Evolutionary conservation across 2,329 filamentous ascomycete species (phyloP).

Genomic region (Colletotrichum noveboracense): DNA sequence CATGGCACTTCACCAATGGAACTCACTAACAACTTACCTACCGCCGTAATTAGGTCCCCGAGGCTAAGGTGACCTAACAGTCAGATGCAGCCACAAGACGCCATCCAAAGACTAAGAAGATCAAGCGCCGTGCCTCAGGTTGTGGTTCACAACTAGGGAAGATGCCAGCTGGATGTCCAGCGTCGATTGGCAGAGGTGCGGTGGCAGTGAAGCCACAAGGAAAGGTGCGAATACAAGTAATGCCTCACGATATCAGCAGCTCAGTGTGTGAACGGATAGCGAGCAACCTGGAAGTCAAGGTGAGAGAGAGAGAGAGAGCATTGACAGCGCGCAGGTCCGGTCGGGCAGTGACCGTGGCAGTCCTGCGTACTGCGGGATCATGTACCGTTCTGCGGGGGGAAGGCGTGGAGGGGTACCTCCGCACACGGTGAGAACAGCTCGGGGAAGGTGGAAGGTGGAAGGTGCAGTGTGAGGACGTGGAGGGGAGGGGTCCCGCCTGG

Average conservation of each 20-base stretch:
- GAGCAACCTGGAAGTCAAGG: neutral
- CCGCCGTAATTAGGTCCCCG: neutral
- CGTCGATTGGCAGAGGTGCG: neutral
- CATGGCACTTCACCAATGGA: neutral
- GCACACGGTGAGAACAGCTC: neutral
- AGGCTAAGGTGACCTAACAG: neutral
- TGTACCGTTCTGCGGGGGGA: neutral
- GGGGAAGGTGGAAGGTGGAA: neutral
- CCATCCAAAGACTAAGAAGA: neutral
- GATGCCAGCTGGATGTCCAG: neutral
- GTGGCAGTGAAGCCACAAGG: neutral
- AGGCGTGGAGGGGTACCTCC: conserved; percentile 1
- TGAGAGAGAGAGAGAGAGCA: neutral
- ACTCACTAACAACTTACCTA: no score
- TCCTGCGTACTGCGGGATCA: neutral
- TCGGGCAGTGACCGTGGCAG: neutral
- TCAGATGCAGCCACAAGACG: neutral
- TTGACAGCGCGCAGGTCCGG: neutral
- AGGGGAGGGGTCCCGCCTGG: neutral
- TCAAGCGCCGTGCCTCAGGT: neutral
- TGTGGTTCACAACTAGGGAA: neutral
- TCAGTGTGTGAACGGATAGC: neutral
- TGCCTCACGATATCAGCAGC: neutral
- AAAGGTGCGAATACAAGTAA: neutral
- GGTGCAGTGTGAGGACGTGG: neutral